A percentile compares a stretch with the other conserved stretches of the same genome.
Conservation (phyloP, 2,329 filamentous ascomycete genomes). For the Cryphonectria carpinicola region DNA sequence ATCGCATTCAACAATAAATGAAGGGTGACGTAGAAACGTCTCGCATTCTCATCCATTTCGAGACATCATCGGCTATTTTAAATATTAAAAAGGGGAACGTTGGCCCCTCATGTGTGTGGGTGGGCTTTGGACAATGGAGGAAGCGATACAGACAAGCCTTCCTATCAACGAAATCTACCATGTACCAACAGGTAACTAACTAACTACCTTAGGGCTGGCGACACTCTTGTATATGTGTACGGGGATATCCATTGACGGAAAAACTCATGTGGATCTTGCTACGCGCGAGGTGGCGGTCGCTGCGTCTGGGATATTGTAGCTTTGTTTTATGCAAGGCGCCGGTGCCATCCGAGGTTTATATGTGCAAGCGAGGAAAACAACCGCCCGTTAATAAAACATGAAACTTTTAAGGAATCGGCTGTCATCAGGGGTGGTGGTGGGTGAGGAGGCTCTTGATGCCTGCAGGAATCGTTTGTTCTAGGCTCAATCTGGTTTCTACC, state of each 20-base stretch:
- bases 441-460: conserved; percentile 14
- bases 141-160: background rate
- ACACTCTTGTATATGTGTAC: background rate
- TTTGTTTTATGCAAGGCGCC: background rate
- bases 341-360: background rate
- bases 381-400: conserved; percentile 21
- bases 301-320: background rate
- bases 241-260: conserved; percentile 4
- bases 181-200: background rate
- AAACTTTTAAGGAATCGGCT: conserved; percentile 14
- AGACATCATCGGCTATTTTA: background rate
- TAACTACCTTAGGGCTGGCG: background rate
- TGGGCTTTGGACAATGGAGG: background rate
- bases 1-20: background rate
- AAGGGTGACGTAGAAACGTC: background rate
- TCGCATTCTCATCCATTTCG: background rate
- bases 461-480: conserved; percentile 12
- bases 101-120: background rate
- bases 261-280: background rate
- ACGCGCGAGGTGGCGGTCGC: background rate
- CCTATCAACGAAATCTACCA: background rate
- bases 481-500: background rate
- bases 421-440: conserved; percentile 7
- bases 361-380: conserved; percentile 9
- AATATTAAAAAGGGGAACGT: background rate